Evolutionary conservation across 129 eudicot genomes (phyloP).

Genomic region (Centaurea solstitialis): DNA sequence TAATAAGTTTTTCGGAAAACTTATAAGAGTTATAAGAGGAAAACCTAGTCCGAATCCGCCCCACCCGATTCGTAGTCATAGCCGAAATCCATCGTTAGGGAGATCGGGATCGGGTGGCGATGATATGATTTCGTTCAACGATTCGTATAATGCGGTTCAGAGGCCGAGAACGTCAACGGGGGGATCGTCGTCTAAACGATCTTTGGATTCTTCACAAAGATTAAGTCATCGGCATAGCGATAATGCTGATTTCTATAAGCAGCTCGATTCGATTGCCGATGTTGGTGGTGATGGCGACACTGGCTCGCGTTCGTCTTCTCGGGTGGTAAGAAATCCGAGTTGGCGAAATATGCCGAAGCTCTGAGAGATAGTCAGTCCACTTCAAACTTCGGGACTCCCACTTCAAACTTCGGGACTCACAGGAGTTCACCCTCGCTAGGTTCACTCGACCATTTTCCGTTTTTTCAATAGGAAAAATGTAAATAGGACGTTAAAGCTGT

Average conservation of each 20-base stretch:
- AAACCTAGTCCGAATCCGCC: constrained; percentile 30
- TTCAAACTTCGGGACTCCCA: constrained; percentile 19
- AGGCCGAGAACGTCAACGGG: constrained; percentile 41
- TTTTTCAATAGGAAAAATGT: constrained; percentile 1
- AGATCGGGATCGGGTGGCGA: constrained; percentile 32
- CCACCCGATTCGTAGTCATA: constrained; percentile 16
- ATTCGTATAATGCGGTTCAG: constrained; percentile 5
- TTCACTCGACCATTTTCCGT: constrained; percentile 32
- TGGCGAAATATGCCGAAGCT: constrained; percentile 64
- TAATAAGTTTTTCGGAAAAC: constrained; percentile 53
- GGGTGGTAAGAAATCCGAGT: constrained; percentile 39
- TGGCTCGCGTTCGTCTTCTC: constrained; percentile 15
- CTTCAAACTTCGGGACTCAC: constrained; percentile 24
- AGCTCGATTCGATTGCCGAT: constrained; percentile 16
- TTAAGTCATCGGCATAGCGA: constrained; percentile 40
- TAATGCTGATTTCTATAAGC: constrained; percentile 38
- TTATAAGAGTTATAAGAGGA: constrained; percentile 54
- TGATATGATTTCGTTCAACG: constrained; percentile 17
- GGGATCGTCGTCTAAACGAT: constrained; percentile 31
- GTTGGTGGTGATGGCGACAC: not conserved
- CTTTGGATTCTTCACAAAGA: constrained; percentile 32
- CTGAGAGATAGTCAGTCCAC: constrained; percentile 37
- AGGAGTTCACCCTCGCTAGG: constrained; percentile 52
- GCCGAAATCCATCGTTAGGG: constrained; percentile 37
- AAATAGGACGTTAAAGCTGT: no score